A percentile compares a stretch with the other conserved stretches of the same genome.
Evolutionary conservation across 108 stramenopile species (phyloP).

Genomic region (Schizochytrium sp.): DNA sequence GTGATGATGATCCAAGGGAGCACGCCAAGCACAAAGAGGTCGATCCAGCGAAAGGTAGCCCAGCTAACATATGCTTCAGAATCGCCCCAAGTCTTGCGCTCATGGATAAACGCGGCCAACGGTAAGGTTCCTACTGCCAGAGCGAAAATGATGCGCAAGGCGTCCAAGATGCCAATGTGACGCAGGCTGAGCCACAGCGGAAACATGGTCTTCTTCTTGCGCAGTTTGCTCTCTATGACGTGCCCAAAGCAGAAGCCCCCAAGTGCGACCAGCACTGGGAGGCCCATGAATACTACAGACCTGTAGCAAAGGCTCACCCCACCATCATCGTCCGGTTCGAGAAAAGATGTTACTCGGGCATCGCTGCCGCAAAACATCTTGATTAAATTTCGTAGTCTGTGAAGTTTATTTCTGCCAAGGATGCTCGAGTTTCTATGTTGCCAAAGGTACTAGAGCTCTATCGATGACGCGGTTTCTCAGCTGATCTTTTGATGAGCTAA

Average conservation of each 20-base stretch:
- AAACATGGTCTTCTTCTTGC: conserved; percentile 54
- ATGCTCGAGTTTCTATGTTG: no score
- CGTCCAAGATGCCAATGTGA: neutral
- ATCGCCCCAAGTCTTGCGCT: conserved; percentile 2
- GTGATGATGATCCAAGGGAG: conserved; percentile 31
- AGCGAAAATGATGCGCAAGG: neutral
- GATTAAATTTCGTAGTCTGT: neutral
- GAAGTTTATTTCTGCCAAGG: no score
- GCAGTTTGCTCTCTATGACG: conserved; percentile 37
- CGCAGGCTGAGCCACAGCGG: conserved; percentile 4
- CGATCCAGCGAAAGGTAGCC: conserved; percentile 29
- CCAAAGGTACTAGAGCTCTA: no score
- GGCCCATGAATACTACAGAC: neutral
- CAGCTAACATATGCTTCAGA: neutral
- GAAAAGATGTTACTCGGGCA: neutral
- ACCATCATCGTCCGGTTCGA: conserved; percentile 16
- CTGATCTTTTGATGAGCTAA: no score
- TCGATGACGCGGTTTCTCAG: no score
- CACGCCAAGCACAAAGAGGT: neutral
- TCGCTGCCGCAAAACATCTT: conserved; percentile 49
- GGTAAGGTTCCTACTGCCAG: neutral
- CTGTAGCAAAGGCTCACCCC: conserved; percentile 53
- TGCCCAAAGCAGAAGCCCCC: conserved; percentile 60
- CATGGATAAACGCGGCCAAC: neutral
- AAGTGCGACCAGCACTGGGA: conserved; percentile 37